Evolutionary conservation across 2,329 filamentous ascomycete species (phyloP).

Genomic region (Dissoconium aciculare): DNA sequence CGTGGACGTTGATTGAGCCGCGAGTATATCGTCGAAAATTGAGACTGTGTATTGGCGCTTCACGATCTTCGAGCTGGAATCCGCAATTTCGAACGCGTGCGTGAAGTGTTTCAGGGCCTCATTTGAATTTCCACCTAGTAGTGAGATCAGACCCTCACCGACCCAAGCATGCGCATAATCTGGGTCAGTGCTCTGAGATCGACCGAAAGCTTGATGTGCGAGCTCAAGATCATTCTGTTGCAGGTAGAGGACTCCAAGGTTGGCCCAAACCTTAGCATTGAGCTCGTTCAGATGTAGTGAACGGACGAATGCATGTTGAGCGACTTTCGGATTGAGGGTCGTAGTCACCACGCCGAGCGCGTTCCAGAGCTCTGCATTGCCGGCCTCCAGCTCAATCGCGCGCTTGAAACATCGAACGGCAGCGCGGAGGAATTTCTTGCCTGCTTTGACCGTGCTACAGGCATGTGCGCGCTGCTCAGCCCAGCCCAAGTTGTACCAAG

Average conservation of each 20-base stretch:
- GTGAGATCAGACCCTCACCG: conserved; percentile 74
- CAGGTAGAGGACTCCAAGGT: conserved; percentile 73
- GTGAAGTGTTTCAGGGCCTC: conserved; percentile 79
- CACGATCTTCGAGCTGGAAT: conserved; percentile 55
- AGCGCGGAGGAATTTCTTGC: conserved; percentile 57
- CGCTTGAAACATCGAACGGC: conserved; percentile 85
- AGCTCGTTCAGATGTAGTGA: conserved; percentile 85
- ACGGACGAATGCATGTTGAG: conserved; percentile 84
- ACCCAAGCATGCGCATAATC: conserved; percentile 90
- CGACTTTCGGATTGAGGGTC: conserved; percentile 67
- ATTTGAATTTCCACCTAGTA: conserved; percentile 55
- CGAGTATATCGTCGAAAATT: conserved; percentile 65
- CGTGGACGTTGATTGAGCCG: conserved; percentile 37
- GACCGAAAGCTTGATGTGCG: conserved; percentile 80
- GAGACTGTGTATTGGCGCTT: conserved; percentile 68
- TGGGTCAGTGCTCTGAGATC: conserved; percentile 85
- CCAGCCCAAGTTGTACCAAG: conserved; percentile 94
- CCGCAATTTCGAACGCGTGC: conserved; percentile 85
- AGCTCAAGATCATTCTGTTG: conserved; percentile 69
- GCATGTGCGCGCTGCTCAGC: conserved; percentile 70
- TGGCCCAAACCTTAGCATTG: conserved; percentile 72
- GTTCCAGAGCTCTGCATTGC: conserved; percentile 96
- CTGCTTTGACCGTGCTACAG: conserved; percentile 44
- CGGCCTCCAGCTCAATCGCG: conserved; percentile 85
- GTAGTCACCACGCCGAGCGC: conserved; percentile 83